Conservation (phyloP, 179 eudicot genomes). For the Drosera spatulata region DNA sequence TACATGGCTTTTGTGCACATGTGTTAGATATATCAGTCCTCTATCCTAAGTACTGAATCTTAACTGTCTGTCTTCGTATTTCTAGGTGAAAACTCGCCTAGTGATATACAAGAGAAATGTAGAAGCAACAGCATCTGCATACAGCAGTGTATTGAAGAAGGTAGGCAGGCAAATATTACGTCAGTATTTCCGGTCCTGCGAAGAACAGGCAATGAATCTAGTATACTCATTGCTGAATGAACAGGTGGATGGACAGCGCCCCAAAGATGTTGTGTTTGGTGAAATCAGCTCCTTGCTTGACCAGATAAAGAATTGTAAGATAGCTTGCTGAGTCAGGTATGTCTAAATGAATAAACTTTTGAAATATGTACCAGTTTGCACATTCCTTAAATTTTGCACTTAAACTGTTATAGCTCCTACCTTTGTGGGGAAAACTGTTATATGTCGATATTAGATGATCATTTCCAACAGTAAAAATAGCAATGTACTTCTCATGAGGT, state of each 20-base stretch:
- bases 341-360: not conserved
- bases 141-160: conserved; percentile 51
- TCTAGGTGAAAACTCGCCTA: conserved; percentile 78
- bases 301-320: conserved; percentile 40
- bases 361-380: no score
- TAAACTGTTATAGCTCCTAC: no score
- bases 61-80: not conserved
- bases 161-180: conserved; percentile 16
- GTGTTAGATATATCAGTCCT: no score
- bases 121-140: conserved; percentile 55
- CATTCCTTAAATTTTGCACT: no score
- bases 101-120: conserved; percentile 73
- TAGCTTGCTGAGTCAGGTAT: conserved; percentile 33
- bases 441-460: no score
- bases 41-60: no score
- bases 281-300: conserved; percentile 49
- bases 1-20: no score
- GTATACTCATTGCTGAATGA: conserved; percentile 4
- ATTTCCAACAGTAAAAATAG: no score
- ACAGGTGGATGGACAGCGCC: conserved; percentile 84
- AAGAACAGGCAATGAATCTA: conserved; percentile 3
- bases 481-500: no score
- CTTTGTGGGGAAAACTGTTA: no score
- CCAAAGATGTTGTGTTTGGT: conserved; percentile 55
- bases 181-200: not conserved